Percentiles rank a stretch among this genome's conserved stretches.
Conservation (phyloP, 768 basidiomycete species). For the Lactarius akahatsu region DNA sequence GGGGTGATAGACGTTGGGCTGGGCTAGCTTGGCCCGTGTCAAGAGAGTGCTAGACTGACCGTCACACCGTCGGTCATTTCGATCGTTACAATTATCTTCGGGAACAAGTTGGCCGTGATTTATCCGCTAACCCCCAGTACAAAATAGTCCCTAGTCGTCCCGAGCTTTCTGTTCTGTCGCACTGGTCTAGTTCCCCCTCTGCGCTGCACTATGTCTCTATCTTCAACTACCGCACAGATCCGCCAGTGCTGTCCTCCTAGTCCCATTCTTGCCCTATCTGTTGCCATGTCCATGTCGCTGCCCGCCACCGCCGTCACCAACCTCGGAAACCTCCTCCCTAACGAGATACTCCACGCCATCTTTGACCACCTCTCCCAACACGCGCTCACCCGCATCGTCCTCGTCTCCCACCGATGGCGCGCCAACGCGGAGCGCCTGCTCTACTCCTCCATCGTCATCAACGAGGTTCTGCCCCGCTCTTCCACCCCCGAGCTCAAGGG, state of each 20-base stretch:
- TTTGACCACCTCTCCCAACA: slow-evolving; percentile 38
- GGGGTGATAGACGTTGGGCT: background rate
- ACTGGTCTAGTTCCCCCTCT: background rate
- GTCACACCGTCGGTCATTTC: background rate
- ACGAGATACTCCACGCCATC: slow-evolving; percentile 54
- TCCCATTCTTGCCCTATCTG: background rate
- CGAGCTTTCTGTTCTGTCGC: background rate
- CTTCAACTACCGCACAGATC: background rate
- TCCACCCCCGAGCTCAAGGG: slow-evolving; percentile 38
- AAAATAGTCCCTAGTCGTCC: slow-evolving; percentile 22
- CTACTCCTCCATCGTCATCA: slow-evolving; percentile 52
- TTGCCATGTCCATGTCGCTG: background rate
- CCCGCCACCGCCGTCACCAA: background rate
- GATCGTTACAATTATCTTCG: background rate
- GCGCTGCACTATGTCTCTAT: background rate
- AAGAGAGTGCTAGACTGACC: background rate
- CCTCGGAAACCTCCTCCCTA: slow-evolving; percentile 41
- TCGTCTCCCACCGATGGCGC: slow-evolving; percentile 44
- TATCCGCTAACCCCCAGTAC: slow-evolving; percentile 15
- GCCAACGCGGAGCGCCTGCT: slow-evolving; percentile 59
- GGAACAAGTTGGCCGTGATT: slow-evolving; percentile 18
- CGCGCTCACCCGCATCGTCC: slow-evolving; percentile 43
- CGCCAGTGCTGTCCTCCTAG: background rate
- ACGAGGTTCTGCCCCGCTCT: slow-evolving; percentile 46
- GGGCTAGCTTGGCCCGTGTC: slow-evolving; percentile 2